Conservation (phyloP, 2,329 filamentous ascomycete species). For the Ilyonectria destructans region DNA sequence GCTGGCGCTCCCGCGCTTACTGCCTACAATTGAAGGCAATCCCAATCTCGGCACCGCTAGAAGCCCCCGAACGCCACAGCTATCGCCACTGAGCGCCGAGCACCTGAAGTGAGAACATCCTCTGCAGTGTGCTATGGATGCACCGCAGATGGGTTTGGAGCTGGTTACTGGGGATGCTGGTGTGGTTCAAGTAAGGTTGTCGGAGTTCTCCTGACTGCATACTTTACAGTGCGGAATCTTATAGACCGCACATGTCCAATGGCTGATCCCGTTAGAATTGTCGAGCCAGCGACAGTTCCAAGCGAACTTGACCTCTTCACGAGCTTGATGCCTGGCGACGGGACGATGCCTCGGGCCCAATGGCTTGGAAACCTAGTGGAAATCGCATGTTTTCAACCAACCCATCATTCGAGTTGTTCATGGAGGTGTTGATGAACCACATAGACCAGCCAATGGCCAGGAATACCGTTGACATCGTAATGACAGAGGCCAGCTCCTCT, state of each 20-base stretch:
- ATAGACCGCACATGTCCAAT: slow-evolving; percentile 25
- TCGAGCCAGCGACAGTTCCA: slow-evolving; percentile 16
- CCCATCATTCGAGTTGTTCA: slow-evolving; percentile 3
- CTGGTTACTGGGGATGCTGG: neutral
- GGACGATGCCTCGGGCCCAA: slow-evolving; percentile 7
- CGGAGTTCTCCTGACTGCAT: slow-evolving; percentile 17
- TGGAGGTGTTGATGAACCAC: neutral
- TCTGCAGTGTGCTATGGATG: neutral
- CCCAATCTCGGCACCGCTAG: slow-evolving; percentile 38
- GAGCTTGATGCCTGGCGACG: slow-evolving; percentile 18
- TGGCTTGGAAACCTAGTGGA: neutral
- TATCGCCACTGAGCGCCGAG: neutral
- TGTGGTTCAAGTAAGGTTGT: slow-evolving; percentile 36
- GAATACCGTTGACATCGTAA: slow-evolving; percentile 1
- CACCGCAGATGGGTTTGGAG: neutral
- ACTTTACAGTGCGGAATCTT: slow-evolving; percentile 30
- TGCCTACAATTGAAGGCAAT: slow-evolving; percentile 28
- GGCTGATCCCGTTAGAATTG: slow-evolving; percentile 30
- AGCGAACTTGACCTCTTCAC: slow-evolving; percentile 42
- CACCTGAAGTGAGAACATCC: neutral
- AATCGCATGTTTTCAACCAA: slow-evolving; percentile 10
- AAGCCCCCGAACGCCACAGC: slow-evolving; percentile 37
- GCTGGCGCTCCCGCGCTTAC: slow-evolving; percentile 3
- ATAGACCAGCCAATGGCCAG: slow-evolving; percentile 7
- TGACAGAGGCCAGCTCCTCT: neutral